phyloP scores from a whole-genome alignment of 768 basidiomycete genomes.

The Mycena leptocephala region DNA sequence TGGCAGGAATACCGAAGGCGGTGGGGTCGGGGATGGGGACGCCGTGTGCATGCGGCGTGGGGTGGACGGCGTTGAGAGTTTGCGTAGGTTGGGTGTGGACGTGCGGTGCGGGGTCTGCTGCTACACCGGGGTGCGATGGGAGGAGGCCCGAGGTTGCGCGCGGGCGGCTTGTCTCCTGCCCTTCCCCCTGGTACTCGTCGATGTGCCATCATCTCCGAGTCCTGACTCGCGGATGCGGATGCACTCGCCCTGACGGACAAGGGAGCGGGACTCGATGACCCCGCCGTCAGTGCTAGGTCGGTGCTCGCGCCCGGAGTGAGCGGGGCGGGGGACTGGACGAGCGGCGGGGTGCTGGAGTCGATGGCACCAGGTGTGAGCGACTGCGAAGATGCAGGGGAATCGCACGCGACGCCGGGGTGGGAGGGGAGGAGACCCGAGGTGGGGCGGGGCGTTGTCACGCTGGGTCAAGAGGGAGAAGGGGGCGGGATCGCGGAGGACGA shows the following conservation, averaged over 20 bases:
- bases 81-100: too few species aligned
- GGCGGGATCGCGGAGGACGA: not conserved
- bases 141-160: not conserved
- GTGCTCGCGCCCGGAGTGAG: not conserved
- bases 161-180: not conserved
- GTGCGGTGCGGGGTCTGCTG: not conserved
- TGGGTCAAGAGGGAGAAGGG: not conserved
- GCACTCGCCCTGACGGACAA: not conserved
- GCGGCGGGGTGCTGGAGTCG: not conserved
- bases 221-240: not conserved
- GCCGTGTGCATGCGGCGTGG: not conserved
- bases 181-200: too few species aligned
- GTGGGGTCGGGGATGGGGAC: not conserved
- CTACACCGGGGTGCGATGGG: not conserved
- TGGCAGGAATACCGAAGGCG: not conserved
- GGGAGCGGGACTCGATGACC: not conserved
- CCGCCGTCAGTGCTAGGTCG: not conserved
- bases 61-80: too few species aligned
- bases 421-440: constrained; percentile 11
- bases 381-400: too few species aligned
- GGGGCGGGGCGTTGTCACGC: not conserved
- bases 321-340: not conserved
- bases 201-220: too few species aligned
- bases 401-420: not conserved
- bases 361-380: not conserved